phyloP scores from a whole-genome alignment of 2,329 filamentous ascomycete genomes.

The Phoma herbarum region DNA sequence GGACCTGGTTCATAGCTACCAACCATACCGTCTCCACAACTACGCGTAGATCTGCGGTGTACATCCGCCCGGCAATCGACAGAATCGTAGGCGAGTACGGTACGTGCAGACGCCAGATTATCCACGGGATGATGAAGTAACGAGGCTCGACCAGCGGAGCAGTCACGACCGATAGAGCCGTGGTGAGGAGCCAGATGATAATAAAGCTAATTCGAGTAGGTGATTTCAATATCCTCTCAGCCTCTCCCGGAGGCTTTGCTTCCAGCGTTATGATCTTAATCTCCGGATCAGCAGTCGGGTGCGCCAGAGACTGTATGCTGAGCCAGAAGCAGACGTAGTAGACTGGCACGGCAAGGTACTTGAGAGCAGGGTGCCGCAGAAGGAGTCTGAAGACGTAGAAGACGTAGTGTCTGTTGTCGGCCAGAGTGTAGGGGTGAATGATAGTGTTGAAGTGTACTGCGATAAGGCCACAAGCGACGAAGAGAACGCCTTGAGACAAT shows the following conservation, averaged over 20 bases:
- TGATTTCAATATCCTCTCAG: constrained; percentile 14
- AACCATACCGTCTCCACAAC: constrained; percentile 76
- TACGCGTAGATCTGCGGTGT: constrained; percentile 53
- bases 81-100: constrained; percentile 56
- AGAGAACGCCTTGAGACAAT: constrained; percentile 35
- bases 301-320: constrained; percentile 69
- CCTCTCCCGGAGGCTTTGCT: constrained; percentile 14
- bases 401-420: constrained; percentile 96
- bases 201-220: constrained; percentile 56
- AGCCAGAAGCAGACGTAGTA: constrained; percentile 78
- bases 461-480: constrained; percentile 52
- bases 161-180: constrained; percentile 80
- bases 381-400: constrained; percentile 95
- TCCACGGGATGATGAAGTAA: constrained; percentile 95
- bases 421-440: constrained; percentile 92
- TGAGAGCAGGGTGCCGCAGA: constrained; percentile 68
- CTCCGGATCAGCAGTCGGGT: constrained; percentile 9
- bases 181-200: constrained; percentile 72
- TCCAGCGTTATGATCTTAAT: neutral
- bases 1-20: constrained; percentile 68
- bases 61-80: constrained; percentile 9
- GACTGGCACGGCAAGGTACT: constrained; percentile 72
- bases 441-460: constrained; percentile 85
- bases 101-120: constrained; percentile 86
- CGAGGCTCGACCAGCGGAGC: constrained; percentile 93